Evolutionary conservation across 768 basidiomycete genomes (phyloP).

Genomic region (Lepiota venenata): DNA sequence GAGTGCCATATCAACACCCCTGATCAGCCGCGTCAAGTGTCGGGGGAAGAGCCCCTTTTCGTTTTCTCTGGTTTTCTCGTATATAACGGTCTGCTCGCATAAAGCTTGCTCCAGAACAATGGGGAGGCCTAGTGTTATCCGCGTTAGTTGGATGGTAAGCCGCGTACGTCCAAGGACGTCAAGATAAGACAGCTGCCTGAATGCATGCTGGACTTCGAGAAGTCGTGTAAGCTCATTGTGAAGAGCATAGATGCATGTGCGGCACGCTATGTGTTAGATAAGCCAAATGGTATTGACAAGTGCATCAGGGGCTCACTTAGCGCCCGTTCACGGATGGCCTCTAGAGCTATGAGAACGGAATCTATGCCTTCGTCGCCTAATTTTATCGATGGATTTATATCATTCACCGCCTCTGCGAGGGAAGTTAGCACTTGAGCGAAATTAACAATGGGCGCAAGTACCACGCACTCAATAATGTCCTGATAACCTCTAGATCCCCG

Average conservation of each 20-base stretch:
- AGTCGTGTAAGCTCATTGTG: constrained; percentile 71
- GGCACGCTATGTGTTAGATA: constrained; percentile 51
- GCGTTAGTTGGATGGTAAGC: constrained; percentile 71
- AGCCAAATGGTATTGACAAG: neutral
- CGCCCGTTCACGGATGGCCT: constrained; percentile 69
- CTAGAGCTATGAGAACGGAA: constrained; percentile 65
- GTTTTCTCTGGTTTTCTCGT: constrained; percentile 12
- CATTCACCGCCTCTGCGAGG: constrained; percentile 64
- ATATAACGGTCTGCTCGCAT: constrained; percentile 34
- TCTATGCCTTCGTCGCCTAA: constrained; percentile 80
- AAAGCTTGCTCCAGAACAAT: constrained; percentile 71
- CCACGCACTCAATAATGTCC: constrained; percentile 67
- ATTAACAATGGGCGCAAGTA: neutral
- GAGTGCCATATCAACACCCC: constrained; percentile 57
- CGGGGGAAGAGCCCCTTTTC: constrained; percentile 45
- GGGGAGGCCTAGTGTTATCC: constrained; percentile 73
- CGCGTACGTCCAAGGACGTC: constrained; percentile 75
- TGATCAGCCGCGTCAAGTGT: constrained; percentile 55
- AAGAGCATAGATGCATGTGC: constrained; percentile 71
- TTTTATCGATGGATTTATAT: constrained; percentile 74
- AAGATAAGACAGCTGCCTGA: constrained; percentile 73
- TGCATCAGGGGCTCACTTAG: constrained; percentile 48
- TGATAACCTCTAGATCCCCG: constrained; percentile 84
- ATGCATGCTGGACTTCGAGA: constrained; percentile 77
- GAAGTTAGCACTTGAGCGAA: neutral